These are phyloP conservation scores for Aspergillus hiratsukae DNA, from an alignment of 2,329 filamentous ascomycete genomes.

Conservation along the genomic window DNA sequence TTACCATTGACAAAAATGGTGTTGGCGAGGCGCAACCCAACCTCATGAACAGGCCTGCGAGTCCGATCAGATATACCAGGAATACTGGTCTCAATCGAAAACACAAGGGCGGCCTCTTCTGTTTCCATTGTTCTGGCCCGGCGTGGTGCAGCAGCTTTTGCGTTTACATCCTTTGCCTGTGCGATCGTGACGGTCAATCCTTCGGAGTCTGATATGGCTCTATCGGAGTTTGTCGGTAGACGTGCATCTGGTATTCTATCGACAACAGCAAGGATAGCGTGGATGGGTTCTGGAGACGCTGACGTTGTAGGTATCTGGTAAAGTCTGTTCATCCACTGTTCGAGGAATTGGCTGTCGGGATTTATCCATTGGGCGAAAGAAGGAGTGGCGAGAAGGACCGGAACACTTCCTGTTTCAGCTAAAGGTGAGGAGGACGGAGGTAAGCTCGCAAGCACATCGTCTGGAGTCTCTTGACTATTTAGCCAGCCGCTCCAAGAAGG, in stretches of 20 bases:
- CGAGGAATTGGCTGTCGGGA: constrained; percentile 26
- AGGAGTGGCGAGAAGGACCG: constrained; percentile 35
- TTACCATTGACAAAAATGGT: constrained; percentile 41
- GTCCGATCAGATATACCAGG: constrained; percentile 1
- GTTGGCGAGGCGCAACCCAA: constrained; percentile 39
- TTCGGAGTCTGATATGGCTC: constrained; percentile 22
- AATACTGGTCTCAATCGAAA: constrained; percentile 18
- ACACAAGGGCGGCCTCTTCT: constrained; percentile 31
- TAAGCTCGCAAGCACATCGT: constrained; percentile 27
- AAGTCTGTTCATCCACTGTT: constrained; percentile 25
- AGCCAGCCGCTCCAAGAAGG: neutral
- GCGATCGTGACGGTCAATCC: constrained; percentile 33
- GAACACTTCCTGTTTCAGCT: constrained; percentile 17
- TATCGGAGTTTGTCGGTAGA: neutral
- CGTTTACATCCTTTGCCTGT: constrained; percentile 21
- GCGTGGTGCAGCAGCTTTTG: constrained; percentile 25
- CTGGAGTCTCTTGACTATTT: constrained; percentile 20
- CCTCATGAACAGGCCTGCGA: constrained; percentile 20
- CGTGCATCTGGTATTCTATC: constrained; percentile 30
- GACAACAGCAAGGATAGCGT: constrained; percentile 34
- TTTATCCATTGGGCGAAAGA: constrained; percentile 36
- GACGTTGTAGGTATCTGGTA: constrained; percentile 12
- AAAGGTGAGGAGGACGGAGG: constrained; percentile 15
- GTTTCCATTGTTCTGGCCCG: constrained; percentile 25
- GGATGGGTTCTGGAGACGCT: constrained; percentile 9